Base-by-base conservation (phyloP, 2,329 filamentous ascomycete species). In the Apiospora kogelbergensis region DNA sequence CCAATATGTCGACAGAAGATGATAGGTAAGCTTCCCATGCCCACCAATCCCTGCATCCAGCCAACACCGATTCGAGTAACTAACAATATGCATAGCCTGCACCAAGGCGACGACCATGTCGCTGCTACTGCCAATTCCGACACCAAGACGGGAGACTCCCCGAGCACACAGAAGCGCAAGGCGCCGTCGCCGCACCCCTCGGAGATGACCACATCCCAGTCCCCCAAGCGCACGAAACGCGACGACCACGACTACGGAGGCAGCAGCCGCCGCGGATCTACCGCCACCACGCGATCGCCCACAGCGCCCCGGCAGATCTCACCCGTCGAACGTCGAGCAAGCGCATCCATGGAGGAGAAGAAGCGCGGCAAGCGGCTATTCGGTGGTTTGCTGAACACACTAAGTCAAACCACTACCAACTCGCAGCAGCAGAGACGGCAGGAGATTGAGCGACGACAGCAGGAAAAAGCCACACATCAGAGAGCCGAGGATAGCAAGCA, bases 341-440 rank as follows among this genome's bases (percentile, higher is more conserved):
- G 78, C 68, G 81, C 85, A 66, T 81, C 84, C 37, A 83, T 90
- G 69, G 77, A 97, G 75, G 95, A 98, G 78, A 93, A 91, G 79
- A 94, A 93, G 78, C 91, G 95, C 45, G 93, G 93, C 26, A 91
- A 93, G 80, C 88, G 95, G 67, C 85, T 98, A 70, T 98, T 98
- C 77, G 95, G 95, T 71, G 93, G 91, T 44, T 82, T 97, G 68
- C 84, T 96, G 70, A 93, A 87, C 78, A 93, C 92, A 45, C 85
- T 97, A 70, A 94, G 91, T 79, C 92, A 95, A 81, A 90, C 87
- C 75, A 86, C 86, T 77, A 87, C 84, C 73, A 85, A 78, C 82
- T 85, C 82, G 73, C 88, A 85, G 83, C 89, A 91, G 81, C 91
- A 88, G 80, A 90, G 89, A 74, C 90, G 93, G 69, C 88, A 87